phyloP scores from a whole-genome alignment of 2,329 filamentous ascomycete species.

The Neobulgaria alba region DNA sequence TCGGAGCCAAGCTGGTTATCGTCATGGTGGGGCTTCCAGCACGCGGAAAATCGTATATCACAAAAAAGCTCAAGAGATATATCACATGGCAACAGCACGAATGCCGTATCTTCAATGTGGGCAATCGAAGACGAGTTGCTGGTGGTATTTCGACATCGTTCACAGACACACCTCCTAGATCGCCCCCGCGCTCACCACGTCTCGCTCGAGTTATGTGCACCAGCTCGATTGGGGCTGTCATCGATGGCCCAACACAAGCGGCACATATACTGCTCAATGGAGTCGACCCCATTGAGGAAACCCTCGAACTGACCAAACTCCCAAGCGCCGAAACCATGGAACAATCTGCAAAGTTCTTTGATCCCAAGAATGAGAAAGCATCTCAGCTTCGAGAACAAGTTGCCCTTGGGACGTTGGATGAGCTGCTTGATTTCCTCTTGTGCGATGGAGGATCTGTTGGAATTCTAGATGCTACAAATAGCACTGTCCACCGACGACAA shows the following conservation, averaged over 20 bases:
- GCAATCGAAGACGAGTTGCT: slow-evolving; percentile 76
- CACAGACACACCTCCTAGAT: slow-evolving; percentile 15
- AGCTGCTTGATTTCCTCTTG: slow-evolving; percentile 83
- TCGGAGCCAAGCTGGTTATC: slow-evolving; percentile 93
- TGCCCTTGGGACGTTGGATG: slow-evolving; percentile 84
- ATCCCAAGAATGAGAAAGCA: slow-evolving; percentile 77
- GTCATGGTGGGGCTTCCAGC: slow-evolving; percentile 97
- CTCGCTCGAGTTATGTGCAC: slow-evolving; percentile 9
- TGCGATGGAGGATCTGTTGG: slow-evolving; percentile 77
- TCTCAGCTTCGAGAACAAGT: slow-evolving; percentile 82
- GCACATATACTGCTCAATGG: slow-evolving; percentile 52
- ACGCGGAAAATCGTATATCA: slow-evolving; percentile 96
- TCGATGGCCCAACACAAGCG: slow-evolving; percentile 37
- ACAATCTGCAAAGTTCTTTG: slow-evolving; percentile 89
- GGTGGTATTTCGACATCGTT: slow-evolving; percentile 51
- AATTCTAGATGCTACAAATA: slow-evolving; percentile 96
- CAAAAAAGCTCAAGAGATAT: slow-evolving; percentile 93
- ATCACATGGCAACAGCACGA: slow-evolving; percentile 97
- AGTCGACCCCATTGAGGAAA: slow-evolving; percentile 19
- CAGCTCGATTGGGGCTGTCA: slow-evolving; percentile 14
- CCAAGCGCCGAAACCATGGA: slow-evolving; percentile 52
- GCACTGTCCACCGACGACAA: slow-evolving; percentile 77
- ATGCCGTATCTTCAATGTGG: slow-evolving; percentile 94
- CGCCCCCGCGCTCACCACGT: slow-evolving; percentile 11
- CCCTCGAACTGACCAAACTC: slow-evolving; percentile 12